Evolutionary conservation across 2,329 filamentous ascomycete genomes (phyloP).

Genomic region (Aureobasidium sp.): DNA sequence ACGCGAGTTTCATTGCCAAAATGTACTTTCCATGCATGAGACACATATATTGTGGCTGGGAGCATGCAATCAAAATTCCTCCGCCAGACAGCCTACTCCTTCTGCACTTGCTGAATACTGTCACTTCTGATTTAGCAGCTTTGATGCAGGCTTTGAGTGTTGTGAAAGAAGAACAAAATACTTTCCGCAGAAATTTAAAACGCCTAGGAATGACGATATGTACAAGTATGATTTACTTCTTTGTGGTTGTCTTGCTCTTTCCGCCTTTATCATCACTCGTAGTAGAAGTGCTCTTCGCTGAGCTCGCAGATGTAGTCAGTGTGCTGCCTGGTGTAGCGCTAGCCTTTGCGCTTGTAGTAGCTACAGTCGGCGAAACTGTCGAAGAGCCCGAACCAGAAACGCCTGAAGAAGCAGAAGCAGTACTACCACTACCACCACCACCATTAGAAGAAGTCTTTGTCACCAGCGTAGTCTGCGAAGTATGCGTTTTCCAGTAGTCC

Average conservation of each 20-base stretch:
- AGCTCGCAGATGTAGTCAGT: not conserved
- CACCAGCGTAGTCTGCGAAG: not conserved
- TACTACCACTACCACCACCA: not conserved
- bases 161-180: too few species aligned
- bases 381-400: not conserved
- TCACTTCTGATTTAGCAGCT: too few species aligned
- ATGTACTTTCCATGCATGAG: too few species aligned
- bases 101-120: too few species aligned
- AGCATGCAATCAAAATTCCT: too few species aligned
- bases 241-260: not conserved
- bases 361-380: not conserved
- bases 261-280: not conserved
- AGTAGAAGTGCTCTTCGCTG: not conserved
- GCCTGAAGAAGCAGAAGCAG: not conserved
- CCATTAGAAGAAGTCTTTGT: not conserved
- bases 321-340: not conserved
- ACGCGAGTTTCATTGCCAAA: too few species aligned
- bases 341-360: not conserved
- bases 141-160: too few species aligned
- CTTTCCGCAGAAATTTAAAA: too few species aligned
- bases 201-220: too few species aligned
- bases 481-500: conserved; percentile 22
- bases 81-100: too few species aligned
- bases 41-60: too few species aligned
- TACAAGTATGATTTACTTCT: not conserved